Evolutionary conservation across 192 early-diverging fungal genomes (phyloP).

Genomic region (Thoreauomyces humboldtii): DNA sequence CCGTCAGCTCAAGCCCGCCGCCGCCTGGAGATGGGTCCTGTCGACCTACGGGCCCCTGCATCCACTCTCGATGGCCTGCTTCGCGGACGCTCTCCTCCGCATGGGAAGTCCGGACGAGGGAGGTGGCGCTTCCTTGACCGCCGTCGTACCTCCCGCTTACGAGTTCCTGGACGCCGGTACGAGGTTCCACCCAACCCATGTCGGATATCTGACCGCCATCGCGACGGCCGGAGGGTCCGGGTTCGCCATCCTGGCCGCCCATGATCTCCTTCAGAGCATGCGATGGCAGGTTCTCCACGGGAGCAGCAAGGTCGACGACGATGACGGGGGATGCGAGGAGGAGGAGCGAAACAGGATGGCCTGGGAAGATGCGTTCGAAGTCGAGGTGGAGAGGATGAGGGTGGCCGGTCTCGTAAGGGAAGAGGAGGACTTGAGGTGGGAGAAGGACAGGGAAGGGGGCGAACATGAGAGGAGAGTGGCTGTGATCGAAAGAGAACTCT

Average conservation of each 20-base stretch:
- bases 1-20: slow-evolving; percentile 14
- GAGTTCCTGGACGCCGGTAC: slow-evolving; percentile 25
- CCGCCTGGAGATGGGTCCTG: slow-evolving; percentile 29
- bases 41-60: slow-evolving; percentile 26
- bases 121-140: neutral
- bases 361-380: neutral
- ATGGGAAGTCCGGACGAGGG: slow-evolving; percentile 2
- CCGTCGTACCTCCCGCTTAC: slow-evolving; percentile 6
- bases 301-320: no score
- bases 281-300: slow-evolving; percentile 2
- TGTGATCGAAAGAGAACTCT: no score
- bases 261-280: slow-evolving; percentile 20
- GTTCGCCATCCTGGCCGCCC: slow-evolving; percentile 17
- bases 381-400: no score
- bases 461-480: no score
- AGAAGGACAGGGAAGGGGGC: no score
- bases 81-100: slow-evolving; percentile 21
- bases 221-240: slow-evolving; percentile 4
- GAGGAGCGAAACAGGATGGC: no score
- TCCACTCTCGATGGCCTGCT: slow-evolving; percentile 19
- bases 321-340: no score
- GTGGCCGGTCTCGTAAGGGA: no score
- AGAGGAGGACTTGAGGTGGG: no score
- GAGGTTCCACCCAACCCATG: slow-evolving; percentile 11
- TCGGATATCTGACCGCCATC: slow-evolving; percentile 17